A percentile compares a stretch with the other conserved stretches of the same genome.
Evolutionary conservation across 805 yeast species (phyloP).

Genomic region (Candida tammaniensis): DNA sequence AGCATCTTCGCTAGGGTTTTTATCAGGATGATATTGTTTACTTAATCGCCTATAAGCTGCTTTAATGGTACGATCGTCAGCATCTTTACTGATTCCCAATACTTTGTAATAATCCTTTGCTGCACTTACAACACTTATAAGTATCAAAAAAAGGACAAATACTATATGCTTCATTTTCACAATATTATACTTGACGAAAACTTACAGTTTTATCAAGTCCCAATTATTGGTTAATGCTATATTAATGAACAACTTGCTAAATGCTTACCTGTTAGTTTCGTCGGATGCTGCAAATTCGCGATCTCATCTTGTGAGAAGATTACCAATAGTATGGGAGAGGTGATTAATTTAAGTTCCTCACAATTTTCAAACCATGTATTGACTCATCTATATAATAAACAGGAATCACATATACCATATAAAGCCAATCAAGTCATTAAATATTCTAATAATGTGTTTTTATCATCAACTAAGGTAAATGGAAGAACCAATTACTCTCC

Average conservation of each 20-base stretch:
- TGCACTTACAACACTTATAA: too few relatives aligned
- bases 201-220: too few relatives aligned
- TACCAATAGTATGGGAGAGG: constrained; percentile 5
- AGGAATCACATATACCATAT: constrained; percentile 65
- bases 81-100: constrained; percentile 66
- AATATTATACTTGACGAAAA: neutral
- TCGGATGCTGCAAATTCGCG: neutral
- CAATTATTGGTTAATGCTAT: too few relatives aligned
- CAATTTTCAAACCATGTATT: constrained; percentile 72
- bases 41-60: constrained; percentile 79
- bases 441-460: constrained; percentile 46
- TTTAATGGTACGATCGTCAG: constrained; percentile 78
- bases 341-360: constrained; percentile 31
- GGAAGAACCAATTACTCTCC: constrained; percentile 64
- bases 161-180: constrained; percentile 4
- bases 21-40: constrained; percentile 92
- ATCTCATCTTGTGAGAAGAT: constrained; percentile 1
- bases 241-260: too few relatives aligned
- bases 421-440: constrained; percentile 41
- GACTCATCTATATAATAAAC: constrained; percentile 79
- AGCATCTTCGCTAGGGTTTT: constrained; percentile 81
- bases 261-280: constrained; percentile 3
- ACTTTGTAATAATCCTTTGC: constrained; percentile 55
- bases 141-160: constrained; percentile 8
- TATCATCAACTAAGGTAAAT: constrained; percentile 15